Base-by-base conservation (phyloP, 805 yeast genomes). In the Grigorovia yakushimaensis region DNA sequence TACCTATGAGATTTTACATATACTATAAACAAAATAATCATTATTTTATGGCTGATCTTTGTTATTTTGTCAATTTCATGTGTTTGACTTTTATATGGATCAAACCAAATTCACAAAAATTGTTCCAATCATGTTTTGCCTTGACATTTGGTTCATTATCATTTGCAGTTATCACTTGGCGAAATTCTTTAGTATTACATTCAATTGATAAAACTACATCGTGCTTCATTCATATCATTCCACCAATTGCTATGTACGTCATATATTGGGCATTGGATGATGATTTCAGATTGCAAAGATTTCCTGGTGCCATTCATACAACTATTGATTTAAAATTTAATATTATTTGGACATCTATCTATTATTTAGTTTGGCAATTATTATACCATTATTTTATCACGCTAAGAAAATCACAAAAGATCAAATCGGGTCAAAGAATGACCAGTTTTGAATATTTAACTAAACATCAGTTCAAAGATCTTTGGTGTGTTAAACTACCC, bases 91-190 rank as follows among this genome's bases (percentile, higher is more conserved):
- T 78, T 59, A 73, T 91, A 30, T 91, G 98, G 98, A 70, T 79
- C 5, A 79, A 81, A 51, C 97, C 98, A 0, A 58, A 72, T 33
- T 85, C 95, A 2, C 72, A 73, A 38, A 76, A 81, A 54, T 70
- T 91, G 21, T 91, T 84, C 66, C 78, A 86, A 15, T 76, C 91
- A 2, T 88, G 94, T 54, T 89, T 86, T 65, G 84, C 96, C 9
- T 78, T 91, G 50, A 76, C 93, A 1, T 81, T 84, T 68, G 98
- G 98, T 1, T 87, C 97, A 0, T 67, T 91, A 47, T 77, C 95
- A 5, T 89, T 87, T 76, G 97, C 97, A 0, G 96, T 91, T 20
- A 81, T 91, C 41, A 86, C 96, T 0, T 91, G 98, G 98, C 74
- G 95, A 55, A 91, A 91, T 63, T 88, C 96, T 6, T 71, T 91